These are phyloP conservation scores for Plasmopara muralis DNA, from an alignment of 352 stramenopile species.

Conservation along the genomic window DNA sequence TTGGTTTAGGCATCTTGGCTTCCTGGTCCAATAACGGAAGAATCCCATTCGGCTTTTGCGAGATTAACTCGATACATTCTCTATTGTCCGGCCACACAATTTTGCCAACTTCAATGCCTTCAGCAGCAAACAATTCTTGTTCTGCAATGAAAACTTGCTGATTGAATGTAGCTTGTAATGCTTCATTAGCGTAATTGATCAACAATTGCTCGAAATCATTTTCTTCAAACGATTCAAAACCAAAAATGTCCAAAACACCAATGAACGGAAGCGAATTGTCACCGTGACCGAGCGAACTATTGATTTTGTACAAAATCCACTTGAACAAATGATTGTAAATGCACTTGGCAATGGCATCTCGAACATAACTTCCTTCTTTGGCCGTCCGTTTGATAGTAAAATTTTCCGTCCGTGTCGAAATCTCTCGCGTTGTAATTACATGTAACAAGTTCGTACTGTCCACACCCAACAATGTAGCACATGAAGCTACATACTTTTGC, in stretches of 20 bases:
- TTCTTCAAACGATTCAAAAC: conserved; percentile 93
- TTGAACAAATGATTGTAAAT: conserved; percentile 90
- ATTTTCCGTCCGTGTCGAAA: conserved; percentile 69
- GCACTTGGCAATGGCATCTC: conserved; percentile 91
- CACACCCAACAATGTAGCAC: conserved; percentile 64
- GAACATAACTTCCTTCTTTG: conserved; percentile 75
- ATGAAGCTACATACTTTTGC: conserved; percentile 47
- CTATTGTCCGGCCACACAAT: conserved; percentile 81
- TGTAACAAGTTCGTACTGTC: conserved; percentile 50
- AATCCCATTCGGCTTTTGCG: conserved; percentile 73
- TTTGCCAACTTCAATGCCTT: conserved; percentile 81
- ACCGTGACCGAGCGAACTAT: conserved; percentile 75
- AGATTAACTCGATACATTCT: conserved; percentile 83
- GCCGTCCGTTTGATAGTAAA: conserved; percentile 76
- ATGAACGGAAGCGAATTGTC: conserved; percentile 80
- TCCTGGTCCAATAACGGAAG: conserved; percentile 75
- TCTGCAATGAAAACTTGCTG: conserved; percentile 86
- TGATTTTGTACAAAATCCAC: conserved; percentile 78
- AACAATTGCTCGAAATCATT: conserved; percentile 90
- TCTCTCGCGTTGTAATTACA: conserved; percentile 78
- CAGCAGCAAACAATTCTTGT: conserved; percentile 66
- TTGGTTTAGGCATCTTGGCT: conserved; percentile 70
- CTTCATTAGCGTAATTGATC: conserved; percentile 89
- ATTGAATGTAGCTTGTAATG: conserved; percentile 85
- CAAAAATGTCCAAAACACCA: conserved; percentile 96